phyloP scores from a whole-genome alignment of 2,329 filamentous ascomycete species.

The Colletotrichum caudatum region DNA sequence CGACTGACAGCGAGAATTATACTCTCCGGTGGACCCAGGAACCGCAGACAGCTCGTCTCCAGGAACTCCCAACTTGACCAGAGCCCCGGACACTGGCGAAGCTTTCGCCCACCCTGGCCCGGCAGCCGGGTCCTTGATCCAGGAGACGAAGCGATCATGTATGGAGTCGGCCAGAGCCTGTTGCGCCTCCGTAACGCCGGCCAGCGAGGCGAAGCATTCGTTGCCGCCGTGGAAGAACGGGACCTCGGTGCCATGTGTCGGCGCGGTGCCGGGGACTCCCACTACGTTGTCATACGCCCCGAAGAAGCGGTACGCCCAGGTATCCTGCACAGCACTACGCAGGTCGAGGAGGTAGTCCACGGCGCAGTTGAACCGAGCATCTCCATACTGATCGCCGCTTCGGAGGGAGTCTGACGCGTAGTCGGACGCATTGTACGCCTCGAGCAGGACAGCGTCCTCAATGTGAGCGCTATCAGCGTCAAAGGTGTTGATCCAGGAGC shows the following conservation, averaged over 20 bases:
- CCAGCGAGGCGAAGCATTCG: slow-evolving; percentile 53
- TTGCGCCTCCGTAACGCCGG: slow-evolving; percentile 51
- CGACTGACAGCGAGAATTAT: slow-evolving; percentile 50
- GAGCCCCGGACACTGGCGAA: slow-evolving; percentile 46
- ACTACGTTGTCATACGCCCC: slow-evolving; percentile 56
- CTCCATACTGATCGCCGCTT: slow-evolving; percentile 58
- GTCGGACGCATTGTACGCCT: slow-evolving; percentile 52
- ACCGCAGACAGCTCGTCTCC: slow-evolving; percentile 50
- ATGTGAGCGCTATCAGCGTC: slow-evolving; percentile 55
- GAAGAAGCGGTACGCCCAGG: slow-evolving; percentile 59
- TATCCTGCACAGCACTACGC: slow-evolving; percentile 52
- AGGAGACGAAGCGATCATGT: slow-evolving; percentile 57
- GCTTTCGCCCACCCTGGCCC: slow-evolving; percentile 57
- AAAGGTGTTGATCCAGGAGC: slow-evolving; percentile 51
- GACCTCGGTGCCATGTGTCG: slow-evolving; percentile 56
- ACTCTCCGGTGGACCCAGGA: slow-evolving; percentile 48
- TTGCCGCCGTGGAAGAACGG: slow-evolving; percentile 61
- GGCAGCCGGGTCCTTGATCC: slow-evolving; percentile 57
- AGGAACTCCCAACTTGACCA: slow-evolving; percentile 52
- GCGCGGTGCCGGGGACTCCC: slow-evolving; percentile 50
- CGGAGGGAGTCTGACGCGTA: slow-evolving; percentile 53
- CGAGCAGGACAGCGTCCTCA: slow-evolving; percentile 49
- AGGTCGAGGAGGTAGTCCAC: slow-evolving; percentile 55
- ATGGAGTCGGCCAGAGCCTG: slow-evolving; percentile 57
- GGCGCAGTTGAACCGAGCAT: slow-evolving; percentile 60